Evolutionary conservation across 2,329 filamentous ascomycete genomes (phyloP), one percentile per base, ranked within the genome.

Genomic region (Aciculosporium take): DNA sequence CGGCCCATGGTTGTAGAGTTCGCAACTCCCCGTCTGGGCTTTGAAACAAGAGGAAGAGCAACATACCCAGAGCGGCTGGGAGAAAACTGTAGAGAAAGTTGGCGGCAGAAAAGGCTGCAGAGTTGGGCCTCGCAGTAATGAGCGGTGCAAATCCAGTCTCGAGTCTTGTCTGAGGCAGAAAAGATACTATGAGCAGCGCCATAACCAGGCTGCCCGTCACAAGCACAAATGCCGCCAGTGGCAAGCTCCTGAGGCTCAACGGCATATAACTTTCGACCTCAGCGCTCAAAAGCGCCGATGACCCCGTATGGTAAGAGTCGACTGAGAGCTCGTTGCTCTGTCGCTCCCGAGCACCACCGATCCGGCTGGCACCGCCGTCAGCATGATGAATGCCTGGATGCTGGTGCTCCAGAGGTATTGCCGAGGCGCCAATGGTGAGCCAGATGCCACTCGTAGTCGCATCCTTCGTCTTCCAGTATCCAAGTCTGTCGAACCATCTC

Each of bases 41-140:
- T 46, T 82, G 73, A 56, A 84, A 79, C 39, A 72, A 57, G 35
- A 86, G 69, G 56, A 80, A 83, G 37, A 84, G 62, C 13, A 82
- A 49, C 52, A 79, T 74, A 4, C 79, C 84, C 23, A 87, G 55
- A 0, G 82, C 50, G 3, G 79, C 74, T 0, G 84, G 83, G 18
- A 88, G 42, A 59, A 88, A 86, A 46, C 74, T 77, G 65, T 87
- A 95, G 39, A 94, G 64, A 62, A 95, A 95, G 60, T 94, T 86
- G 38, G 86, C 84, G 0, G 84, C 68, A 1, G 85, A 93, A 60
- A 93, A 95, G 15, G 81, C 84, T 21, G 66, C 66, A 0, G 61
- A 53, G 3, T 71, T 65, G 1, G 84, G 76, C 3, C 67, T 64
- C 0, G 80, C 76, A 8, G 68, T 63, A 1, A 94, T 64, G 6